phyloP scores from a whole-genome alignment of 1,139 yeast species.

The Protomyces gravidus region DNA sequence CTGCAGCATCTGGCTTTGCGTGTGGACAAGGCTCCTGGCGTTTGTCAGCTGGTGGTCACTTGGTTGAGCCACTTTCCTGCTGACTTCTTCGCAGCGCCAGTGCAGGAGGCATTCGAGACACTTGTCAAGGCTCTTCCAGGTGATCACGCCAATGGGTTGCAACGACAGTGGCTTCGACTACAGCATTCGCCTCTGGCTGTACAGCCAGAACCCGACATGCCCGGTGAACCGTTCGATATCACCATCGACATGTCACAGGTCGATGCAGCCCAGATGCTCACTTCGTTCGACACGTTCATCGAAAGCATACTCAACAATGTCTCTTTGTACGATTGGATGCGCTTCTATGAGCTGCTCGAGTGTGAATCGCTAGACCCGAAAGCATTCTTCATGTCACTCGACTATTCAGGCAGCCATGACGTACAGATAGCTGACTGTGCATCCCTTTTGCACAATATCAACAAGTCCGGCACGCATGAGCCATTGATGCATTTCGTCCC shows the following conservation, averaged over 20 bases:
- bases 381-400: constrained; percentile 48
- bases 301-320: constrained; percentile 58
- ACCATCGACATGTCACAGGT: constrained; percentile 29
- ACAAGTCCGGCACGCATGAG: constrained; percentile 44
- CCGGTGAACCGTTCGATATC: constrained; percentile 5
- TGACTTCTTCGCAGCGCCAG: not conserved
- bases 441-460: constrained; percentile 60
- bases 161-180: constrained; percentile 5
- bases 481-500: constrained; percentile 60
- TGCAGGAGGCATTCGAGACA: not conserved
- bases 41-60: not conserved
- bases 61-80: not conserved
- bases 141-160: not conserved
- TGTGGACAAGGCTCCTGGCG: not conserved
- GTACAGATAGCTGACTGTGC: constrained; percentile 66
- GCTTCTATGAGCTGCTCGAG: constrained; percentile 68
- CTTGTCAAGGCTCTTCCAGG: constrained; percentile 17
- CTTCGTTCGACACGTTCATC: constrained; percentile 60
- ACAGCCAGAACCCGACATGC: not conserved
- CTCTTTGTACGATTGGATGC: constrained; percentile 72
- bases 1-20: not conserved
- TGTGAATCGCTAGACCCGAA: constrained; percentile 54
- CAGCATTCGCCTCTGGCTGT: constrained; percentile 5
- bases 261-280: constrained; percentile 54
- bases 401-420: constrained; percentile 51